These are phyloP conservation scores for Xylariomycetidae sp. DNA, from an alignment of 2,329 filamentous ascomycete genomes.

Conservation along the genomic window DNA sequence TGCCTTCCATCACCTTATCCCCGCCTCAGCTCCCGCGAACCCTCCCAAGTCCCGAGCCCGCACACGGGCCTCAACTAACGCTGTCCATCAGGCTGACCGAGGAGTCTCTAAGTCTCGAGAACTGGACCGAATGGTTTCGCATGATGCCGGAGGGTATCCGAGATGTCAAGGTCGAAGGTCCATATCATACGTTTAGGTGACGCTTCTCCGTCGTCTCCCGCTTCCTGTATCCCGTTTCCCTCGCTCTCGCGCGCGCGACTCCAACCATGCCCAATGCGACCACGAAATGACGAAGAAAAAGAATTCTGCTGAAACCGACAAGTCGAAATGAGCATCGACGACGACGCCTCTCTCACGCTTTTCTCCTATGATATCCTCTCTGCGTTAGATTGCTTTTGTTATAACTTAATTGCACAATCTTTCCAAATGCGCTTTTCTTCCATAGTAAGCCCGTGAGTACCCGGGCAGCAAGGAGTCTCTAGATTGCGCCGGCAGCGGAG, in stretches of 20 bases:
- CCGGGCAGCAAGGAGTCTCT: too few relatives aligned
- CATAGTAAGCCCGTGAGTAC: too few relatives aligned
- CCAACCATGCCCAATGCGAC: constrained; percentile 4
- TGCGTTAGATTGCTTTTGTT: constrained; percentile 9
- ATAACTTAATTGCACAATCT: too few relatives aligned
- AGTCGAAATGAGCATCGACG: constrained; percentile 3
- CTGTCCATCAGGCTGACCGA: constrained; percentile 46
- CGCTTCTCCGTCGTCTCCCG: constrained; percentile 4
- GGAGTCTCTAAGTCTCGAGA: constrained; percentile 43
- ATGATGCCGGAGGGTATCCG: constrained; percentile 51
- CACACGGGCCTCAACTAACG: constrained; percentile 37
- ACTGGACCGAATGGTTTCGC: constrained; percentile 53
- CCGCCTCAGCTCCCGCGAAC: constrained; percentile 38
- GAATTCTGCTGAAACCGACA: constrained; percentile 5
- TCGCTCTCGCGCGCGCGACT: not conserved
- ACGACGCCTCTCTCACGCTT: constrained; percentile 7
- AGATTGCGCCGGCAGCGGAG: too few relatives aligned
- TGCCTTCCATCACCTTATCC: constrained; percentile 51
- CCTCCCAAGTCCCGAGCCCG: constrained; percentile 27
- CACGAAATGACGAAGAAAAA: constrained; percentile 6
- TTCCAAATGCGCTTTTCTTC: too few relatives aligned
- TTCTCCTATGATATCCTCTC: constrained; percentile 7
- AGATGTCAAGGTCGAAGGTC: constrained; percentile 50
- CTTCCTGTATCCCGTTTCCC: not conserved
- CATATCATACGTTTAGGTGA: constrained; percentile 36